Base-by-base conservation (phyloP, 305 asterid genomes). In the Withania somnifera region DNA sequence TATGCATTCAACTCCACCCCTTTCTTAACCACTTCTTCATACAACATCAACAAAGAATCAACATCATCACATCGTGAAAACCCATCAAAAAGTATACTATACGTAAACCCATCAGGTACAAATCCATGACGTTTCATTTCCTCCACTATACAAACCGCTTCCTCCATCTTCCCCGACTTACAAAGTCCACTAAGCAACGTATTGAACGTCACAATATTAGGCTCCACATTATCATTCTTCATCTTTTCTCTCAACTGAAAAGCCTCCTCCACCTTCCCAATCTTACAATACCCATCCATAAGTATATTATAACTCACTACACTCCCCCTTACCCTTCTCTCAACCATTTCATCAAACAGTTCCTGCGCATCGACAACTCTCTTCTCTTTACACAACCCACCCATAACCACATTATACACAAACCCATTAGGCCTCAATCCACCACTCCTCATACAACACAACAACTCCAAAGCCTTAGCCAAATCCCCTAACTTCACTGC, bases 381-480 rank as follows among this genome's bases (percentile, higher is more conserved):
- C 89, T 79, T 85, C 91, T 86, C 93, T 86, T 88, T 90, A 73
- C 98, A 91, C 88, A 93, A 84, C 36, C 95, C 98, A 54, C 93
- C 91, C 51, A 94, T 94, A 82, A 94, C 79, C 78, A 93, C 97
- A 83, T 93, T 94, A 77, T 90, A 94, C 63, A 90, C 94, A 84
- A 93, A 93, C 54, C 87, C 86, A 82, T 85, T 86, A 1, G 91
- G 88, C 79, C 81, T 52, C 38, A 84, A 36, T 47, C 92, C 90
- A 45, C 67, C 56, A 13, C 42, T 81, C 60, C 79, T 84, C 98
- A 94, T 94, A 68, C 26, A 82, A 71, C 73, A 57, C 89, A 88
- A 77, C 56, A 91, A 83, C n/a, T 87, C 90, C 81, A 91, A 76
- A 53, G 92, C 98, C 79, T 77, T 88, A 15, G 56, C 38, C 87